These are phyloP conservation scores for Colletotrichum gigasporum DNA, from an alignment of 2,329 filamentous ascomycete species.

Conservation along the genomic window DNA sequence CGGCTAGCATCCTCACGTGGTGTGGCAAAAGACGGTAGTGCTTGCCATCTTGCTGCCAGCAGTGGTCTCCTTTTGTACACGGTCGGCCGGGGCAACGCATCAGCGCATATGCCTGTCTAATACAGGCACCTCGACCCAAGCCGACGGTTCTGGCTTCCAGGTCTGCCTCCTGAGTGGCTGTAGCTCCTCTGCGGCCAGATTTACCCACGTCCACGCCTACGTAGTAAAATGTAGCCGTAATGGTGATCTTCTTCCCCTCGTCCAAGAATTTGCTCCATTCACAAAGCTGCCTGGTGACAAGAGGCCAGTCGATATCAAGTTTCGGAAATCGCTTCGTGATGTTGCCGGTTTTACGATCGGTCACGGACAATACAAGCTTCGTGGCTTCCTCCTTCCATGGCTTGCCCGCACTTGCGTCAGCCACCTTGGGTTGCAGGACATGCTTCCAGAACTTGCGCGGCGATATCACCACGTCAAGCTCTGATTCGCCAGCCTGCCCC, in stretches of 20 bases:
- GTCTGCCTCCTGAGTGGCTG: constrained; percentile 18
- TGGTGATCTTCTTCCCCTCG: constrained; percentile 22
- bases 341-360: constrained; percentile 3
- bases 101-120: constrained; percentile 19
- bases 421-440: not conserved
- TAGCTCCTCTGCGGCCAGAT: constrained; percentile 5
- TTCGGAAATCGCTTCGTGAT: not conserved
- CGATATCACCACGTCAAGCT: constrained; percentile 1
- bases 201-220: constrained; percentile 12
- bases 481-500: not conserved
- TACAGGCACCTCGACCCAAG: constrained; percentile 19
- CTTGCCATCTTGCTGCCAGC: constrained; percentile 13
- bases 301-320: constrained; percentile 20
- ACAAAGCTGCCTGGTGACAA: constrained; percentile 4
- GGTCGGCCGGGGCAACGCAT: constrained; percentile 18
- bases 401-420: not conserved
- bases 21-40: constrained; percentile 20
- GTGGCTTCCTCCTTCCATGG: not conserved
- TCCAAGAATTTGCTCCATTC: constrained; percentile 24
- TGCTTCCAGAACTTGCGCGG: constrained; percentile 3
- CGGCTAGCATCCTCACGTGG: constrained; percentile 31
- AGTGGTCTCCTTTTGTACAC: constrained; percentile 28
- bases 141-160: constrained; percentile 7
- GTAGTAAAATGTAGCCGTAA: constrained; percentile 20
- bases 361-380: constrained; percentile 5